Evolutionary conservation across 75 land plant genomes (phyloP).

Genomic region (Selaginella moellendorffii): DNA sequence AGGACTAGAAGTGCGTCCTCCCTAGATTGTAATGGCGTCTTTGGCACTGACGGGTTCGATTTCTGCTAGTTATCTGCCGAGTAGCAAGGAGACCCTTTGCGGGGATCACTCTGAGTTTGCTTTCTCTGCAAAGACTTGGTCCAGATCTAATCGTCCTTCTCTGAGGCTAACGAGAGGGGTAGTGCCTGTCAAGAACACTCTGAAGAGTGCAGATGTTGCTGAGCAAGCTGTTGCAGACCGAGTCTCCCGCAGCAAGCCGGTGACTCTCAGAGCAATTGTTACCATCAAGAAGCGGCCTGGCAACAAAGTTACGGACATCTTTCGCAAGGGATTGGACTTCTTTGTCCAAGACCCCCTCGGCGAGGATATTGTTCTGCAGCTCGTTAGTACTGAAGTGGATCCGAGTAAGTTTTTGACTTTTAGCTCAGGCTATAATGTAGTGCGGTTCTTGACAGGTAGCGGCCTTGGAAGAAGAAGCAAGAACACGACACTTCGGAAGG

Average conservation of each 20-base stretch:
- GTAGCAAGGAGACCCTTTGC: too few relatives aligned
- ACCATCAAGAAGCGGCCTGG: slow-evolving; percentile 38
- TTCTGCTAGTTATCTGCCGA: too few relatives aligned
- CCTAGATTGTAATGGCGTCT: too few relatives aligned
- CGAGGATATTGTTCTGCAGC: slow-evolving; percentile 44
- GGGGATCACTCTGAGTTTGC: too few relatives aligned
- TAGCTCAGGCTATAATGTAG: neutral
- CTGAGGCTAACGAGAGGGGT: too few relatives aligned
- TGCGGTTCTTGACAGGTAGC: neutral
- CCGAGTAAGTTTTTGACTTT: slow-evolving; percentile 28
- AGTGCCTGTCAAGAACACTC: neutral
- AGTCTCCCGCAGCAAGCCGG: too few relatives aligned
- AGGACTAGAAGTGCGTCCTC: too few relatives aligned
- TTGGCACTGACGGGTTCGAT: too few relatives aligned
- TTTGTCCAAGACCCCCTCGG: slow-evolving; percentile 40
- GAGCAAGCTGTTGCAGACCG: neutral
- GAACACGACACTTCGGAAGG: neutral
- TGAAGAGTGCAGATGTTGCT: neutral
- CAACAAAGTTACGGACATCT: slow-evolving; percentile 29
- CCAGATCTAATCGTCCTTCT: too few relatives aligned
- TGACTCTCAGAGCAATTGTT: slow-evolving; percentile 37
- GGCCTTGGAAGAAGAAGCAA: neutral
- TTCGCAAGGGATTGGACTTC: slow-evolving; percentile 36
- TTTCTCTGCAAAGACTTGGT: too few relatives aligned
- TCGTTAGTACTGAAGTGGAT: slow-evolving; percentile 67